Percentiles rank a stretch among this genome's conserved stretches.
phyloP scores from a whole-genome alignment of 805 yeast species.

The Candida coquimbonensis region DNA sequence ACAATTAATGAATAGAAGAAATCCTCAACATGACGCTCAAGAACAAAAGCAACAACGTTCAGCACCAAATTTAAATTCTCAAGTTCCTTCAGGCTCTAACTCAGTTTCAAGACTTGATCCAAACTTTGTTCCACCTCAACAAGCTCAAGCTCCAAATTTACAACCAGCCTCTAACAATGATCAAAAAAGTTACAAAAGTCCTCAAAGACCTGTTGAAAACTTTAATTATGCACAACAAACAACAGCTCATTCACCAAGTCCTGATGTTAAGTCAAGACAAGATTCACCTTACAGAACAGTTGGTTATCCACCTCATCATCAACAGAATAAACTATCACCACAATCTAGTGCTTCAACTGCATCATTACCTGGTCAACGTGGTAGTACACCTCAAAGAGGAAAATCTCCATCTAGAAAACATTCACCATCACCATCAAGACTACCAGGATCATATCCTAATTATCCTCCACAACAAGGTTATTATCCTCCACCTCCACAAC shows the following conservation, averaged over 20 bases:
- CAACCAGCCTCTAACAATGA: not conserved
- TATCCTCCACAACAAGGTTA: slow-evolving; percentile 9
- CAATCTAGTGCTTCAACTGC: not conserved
- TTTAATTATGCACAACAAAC: not conserved
- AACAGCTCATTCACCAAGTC: not conserved
- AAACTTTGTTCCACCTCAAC: too few species aligned
- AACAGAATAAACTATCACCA: not conserved
- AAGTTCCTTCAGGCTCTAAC: too few species aligned
- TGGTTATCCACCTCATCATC: not conserved
- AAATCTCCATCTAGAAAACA: slow-evolving; percentile 9
- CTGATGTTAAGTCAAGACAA: slow-evolving; percentile 9
- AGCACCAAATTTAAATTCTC: too few species aligned
- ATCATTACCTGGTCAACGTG: slow-evolving; percentile 6
- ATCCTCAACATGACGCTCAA: too few species aligned
- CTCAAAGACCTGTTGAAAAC: not conserved
- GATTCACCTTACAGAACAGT: slow-evolving; percentile 11
- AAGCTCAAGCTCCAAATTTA: too few species aligned
- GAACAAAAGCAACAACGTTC: too few species aligned
- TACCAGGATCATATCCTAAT: not conserved
- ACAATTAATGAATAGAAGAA: too few species aligned
- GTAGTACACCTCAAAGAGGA: slow-evolving; percentile 6
- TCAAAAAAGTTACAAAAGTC: not conserved
- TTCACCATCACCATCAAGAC: slow-evolving; percentile 3
- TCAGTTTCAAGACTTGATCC: too few species aligned
- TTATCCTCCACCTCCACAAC: slow-evolving; percentile 7